phyloP scores from a whole-genome alignment of 1,284 basidiomycete species.

The Xanthoconium separans region DNA sequence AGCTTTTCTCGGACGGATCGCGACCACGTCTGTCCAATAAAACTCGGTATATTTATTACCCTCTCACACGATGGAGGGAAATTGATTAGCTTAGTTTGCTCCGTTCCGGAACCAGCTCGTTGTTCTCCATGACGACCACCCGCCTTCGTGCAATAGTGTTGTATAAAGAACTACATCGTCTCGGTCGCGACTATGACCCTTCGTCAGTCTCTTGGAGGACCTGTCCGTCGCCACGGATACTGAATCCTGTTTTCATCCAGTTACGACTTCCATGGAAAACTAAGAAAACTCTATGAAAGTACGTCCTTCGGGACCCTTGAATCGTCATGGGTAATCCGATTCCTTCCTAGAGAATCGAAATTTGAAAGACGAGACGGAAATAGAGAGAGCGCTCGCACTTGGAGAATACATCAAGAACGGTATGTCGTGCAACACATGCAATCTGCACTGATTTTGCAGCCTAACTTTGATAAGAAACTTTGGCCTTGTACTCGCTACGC shows the following conservation, averaged over 20 bases:
- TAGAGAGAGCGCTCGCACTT: constrained; percentile 76
- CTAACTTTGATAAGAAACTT: constrained; percentile 58
- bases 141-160: constrained; percentile 63
- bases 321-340: constrained; percentile 1
- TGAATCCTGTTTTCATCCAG: constrained; percentile 41
- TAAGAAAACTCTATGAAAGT: constrained; percentile 74
- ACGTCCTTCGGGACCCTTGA: constrained; percentile 5
- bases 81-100: no score
- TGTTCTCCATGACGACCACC: constrained; percentile 35
- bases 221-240: constrained; percentile 11
- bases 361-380: constrained; percentile 67
- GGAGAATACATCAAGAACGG: constrained; percentile 91
- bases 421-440: constrained; percentile 35
- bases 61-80: no score
- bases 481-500: constrained; percentile 81
- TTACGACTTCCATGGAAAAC: constrained; percentile 72
- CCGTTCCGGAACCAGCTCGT: no score
- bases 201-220: constrained; percentile 46
- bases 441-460: neutral
- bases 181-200: constrained; percentile 78
- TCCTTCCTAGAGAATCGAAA: constrained; percentile 62
- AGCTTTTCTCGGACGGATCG: no score
- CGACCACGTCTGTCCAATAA: no score
- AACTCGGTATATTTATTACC: no score
- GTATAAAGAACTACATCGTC: constrained; percentile 76